Base-by-base conservation (phyloP, 2,329 filamentous ascomycete genomes). In the Penicillium sp. region DNA sequence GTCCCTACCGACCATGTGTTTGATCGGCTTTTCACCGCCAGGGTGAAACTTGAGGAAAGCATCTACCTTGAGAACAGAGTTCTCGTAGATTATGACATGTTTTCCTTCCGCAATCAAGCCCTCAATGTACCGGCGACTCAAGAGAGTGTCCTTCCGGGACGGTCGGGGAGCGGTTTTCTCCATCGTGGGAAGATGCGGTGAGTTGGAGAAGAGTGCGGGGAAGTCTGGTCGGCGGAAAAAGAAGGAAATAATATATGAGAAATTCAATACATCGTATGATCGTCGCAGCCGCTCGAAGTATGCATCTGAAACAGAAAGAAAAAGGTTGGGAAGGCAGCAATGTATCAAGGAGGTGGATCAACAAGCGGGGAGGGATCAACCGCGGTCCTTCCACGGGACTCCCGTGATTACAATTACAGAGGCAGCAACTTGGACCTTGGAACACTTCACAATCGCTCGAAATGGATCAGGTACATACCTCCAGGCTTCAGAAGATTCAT, bases 1-100 rank as follows among this genome's bases (percentile, higher is more conserved):
- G 84, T 96, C 92, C 76, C 89, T 86, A 60, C 92, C 92, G 59
- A 98, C 85, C 91, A 97, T 95, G 72, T 99, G 95, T 72, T 86
- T 81, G 63, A 99, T 96, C 54, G 93, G 85, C 76, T 92, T 95
- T 68, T 93, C 88, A 65, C 95, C 95, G 56, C 95, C 95, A 13
- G 95, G 95, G 69, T 98, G 95, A 70, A 90, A 97, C 52, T 86
- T 86, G 52, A 96, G 79, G 91, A 92, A 99, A 39, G 88, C 83
- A 74, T 98, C 93, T 31, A 91, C 87, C 77, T 92, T 96, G 65
- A 98, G 76, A 10, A 97, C 92, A 67, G 87, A 85, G 58, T 86
- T 83, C 65, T 96, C 86, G 58, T 95, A 81, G 52, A 99, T 91
- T 60, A 97, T 83, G 55, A 99, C 84, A 62, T 86, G 85, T 56